These are phyloP conservation scores for Candida anglica DNA, from an alignment of 805 yeast genomes.

Conservation along the genomic window DNA sequence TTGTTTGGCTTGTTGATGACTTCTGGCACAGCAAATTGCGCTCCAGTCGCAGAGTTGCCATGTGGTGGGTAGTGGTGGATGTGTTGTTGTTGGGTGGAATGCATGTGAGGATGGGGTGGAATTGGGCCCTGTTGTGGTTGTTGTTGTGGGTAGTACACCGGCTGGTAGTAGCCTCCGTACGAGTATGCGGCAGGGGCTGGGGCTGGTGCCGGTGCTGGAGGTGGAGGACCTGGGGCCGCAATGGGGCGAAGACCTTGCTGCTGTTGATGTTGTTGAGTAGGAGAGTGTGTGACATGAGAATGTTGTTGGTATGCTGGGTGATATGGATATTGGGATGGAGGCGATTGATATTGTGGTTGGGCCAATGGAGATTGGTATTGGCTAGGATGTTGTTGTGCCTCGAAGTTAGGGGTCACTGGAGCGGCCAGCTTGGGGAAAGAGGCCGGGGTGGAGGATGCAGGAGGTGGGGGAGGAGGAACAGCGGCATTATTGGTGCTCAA, in stretches of 20 bases:
- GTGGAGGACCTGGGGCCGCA: conserved; percentile 5
- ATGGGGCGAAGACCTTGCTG: no score
- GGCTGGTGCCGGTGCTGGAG: conserved; percentile 5
- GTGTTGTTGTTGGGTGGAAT: no score
- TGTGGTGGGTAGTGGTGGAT: no score
- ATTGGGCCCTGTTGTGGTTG: no score
- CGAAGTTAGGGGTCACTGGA: no score
- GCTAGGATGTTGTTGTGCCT: no score
- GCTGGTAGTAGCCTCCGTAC: conserved; percentile 10
- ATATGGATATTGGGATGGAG: conserved; percentile 3
- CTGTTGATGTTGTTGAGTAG: conserved; percentile 2
- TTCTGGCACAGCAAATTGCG: conserved; percentile 23
- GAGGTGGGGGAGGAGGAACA: conserved; percentile 3
- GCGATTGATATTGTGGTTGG: conserved; percentile 6
- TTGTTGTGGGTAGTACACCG: conserved; percentile 6
- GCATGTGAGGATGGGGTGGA: no score
- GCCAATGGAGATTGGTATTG: no score
- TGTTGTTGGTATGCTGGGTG: conserved; percentile 2
- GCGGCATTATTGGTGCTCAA: conserved; percentile 5
- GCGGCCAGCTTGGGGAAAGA: no score
- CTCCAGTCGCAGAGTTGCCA: conserved; percentile 5
- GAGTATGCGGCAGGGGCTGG: no score
- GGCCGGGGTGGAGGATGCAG: conserved; percentile 1
- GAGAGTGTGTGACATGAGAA: conserved; percentile 1
- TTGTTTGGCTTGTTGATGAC: conserved; percentile 29